Percentiles rank a stretch among this genome's conserved stretches.
phyloP scores from a whole-genome alignment of 257 asterid species.

The Lavandula angustifolia region DNA sequence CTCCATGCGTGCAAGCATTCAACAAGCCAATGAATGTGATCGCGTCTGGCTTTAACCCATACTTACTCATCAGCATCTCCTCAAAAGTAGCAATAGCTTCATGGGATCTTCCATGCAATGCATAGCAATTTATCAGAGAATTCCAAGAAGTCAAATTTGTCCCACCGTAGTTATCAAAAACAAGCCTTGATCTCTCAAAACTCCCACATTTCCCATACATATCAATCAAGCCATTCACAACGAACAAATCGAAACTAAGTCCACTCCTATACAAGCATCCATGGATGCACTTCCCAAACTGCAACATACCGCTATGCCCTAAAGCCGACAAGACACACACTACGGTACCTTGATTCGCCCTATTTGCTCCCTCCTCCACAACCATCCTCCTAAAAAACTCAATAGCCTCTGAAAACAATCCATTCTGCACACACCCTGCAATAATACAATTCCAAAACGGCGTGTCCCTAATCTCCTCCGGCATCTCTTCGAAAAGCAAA shows the following conservation, averaged over 20 bases:
- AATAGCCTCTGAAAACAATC: conserved; percentile 69
- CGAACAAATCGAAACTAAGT: conserved; percentile 42
- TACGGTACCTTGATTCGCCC: conserved; percentile 67
- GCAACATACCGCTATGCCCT: conserved; percentile 68
- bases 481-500: conserved; percentile 59
- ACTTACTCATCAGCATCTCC: conserved; percentile 45
- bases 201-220: conserved; percentile 90
- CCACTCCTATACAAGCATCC: conserved; percentile 50
- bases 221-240: conserved; percentile 63
- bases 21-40: conserved; percentile 73
- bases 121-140: conserved; percentile 69
- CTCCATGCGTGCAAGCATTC: conserved; percentile 79
- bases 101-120: conserved; percentile 58
- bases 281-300: conserved; percentile 72
- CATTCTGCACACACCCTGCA: conserved; percentile 75
- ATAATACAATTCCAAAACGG: conserved; percentile 82
- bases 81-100: conserved; percentile 53
- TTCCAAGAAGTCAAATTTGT: conserved; percentile 66
- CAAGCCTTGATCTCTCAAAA: conserved; percentile 51
- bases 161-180: conserved; percentile 47
- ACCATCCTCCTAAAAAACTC: conserved; percentile 66
- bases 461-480: conserved; percentile 55
- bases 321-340: conserved; percentile 68
- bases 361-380: conserved; percentile 45
- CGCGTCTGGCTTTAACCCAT: conserved; percentile 57